These are phyloP conservation scores for Arthrobotrys iridis DNA, from an alignment of 2,329 filamentous ascomycete genomes.

Conservation along the genomic window DNA sequence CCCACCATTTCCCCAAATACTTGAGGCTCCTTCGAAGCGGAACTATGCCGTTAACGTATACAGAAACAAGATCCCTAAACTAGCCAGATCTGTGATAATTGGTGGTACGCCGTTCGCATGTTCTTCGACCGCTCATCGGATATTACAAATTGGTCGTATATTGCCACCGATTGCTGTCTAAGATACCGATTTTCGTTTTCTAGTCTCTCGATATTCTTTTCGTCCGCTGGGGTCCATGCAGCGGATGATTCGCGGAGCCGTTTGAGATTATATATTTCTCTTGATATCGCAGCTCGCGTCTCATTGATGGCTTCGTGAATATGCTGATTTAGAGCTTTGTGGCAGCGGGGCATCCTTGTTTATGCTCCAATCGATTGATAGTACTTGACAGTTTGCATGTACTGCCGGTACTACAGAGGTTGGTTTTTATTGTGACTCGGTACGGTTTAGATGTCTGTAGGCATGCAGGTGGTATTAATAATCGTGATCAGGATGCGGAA, in stretches of 20 bases:
- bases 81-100: conserved; percentile 28
- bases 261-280: not conserved
- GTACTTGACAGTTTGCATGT: too few species aligned
- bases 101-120: conserved; percentile 21
- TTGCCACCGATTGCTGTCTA: not conserved
- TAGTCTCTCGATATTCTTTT: conserved; percentile 4
- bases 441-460: too few species aligned
- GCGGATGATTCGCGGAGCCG: not conserved
- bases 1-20: too few species aligned
- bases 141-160: conserved; percentile 34
- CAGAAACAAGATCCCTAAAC: conserved; percentile 1
- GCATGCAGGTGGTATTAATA: too few species aligned
- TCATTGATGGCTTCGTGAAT: conserved; percentile 31
- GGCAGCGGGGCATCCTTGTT: conserved; percentile 31
- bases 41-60: too few species aligned
- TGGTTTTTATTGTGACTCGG: too few species aligned
- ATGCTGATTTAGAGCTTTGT: conserved; percentile 24
- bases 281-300: not conserved
- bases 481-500: too few species aligned
- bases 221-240: conserved; percentile 3
- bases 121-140: conserved; percentile 17
- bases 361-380: too few species aligned
- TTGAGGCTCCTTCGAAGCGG: too few species aligned
- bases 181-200: not conserved
- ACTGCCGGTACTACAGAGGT: too few species aligned